These are phyloP conservation scores for Ophiostoma perfectum DNA, from an alignment of 2,329 filamentous ascomycete genomes.

Conservation along the genomic window DNA sequence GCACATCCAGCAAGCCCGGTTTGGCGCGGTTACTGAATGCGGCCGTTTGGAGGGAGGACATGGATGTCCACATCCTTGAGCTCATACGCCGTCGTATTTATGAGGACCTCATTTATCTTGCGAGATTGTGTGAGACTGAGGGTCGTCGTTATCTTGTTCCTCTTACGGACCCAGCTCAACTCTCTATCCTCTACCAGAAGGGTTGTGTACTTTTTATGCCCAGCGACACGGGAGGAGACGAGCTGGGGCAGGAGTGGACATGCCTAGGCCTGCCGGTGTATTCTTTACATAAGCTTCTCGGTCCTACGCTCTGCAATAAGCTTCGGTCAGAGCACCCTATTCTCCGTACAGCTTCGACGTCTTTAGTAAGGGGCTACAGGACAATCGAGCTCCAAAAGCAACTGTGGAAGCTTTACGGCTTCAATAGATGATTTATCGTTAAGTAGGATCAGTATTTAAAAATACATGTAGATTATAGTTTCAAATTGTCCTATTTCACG, in stretches of 20 bases:
- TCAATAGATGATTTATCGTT: background rate
- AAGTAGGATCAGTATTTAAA: too few relatives aligned
- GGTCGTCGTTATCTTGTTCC: slow-evolving; percentile 39
- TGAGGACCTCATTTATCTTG: slow-evolving; percentile 42
- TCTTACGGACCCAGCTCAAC: slow-evolving; percentile 29
- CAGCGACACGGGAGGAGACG: background rate
- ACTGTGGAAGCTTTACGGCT: slow-evolving; percentile 15
- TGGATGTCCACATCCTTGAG: slow-evolving; percentile 49
- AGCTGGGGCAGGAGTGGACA: background rate
- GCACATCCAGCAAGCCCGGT: background rate
- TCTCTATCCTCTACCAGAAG: slow-evolving; percentile 1
- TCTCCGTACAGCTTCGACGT: background rate
- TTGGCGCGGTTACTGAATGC: slow-evolving; percentile 13
- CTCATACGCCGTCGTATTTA: slow-evolving; percentile 45
- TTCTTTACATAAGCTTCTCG: background rate
- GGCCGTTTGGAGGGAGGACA: slow-evolving; percentile 49
- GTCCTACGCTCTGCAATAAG: background rate
- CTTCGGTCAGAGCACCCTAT: background rate
- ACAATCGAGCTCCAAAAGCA: slow-evolving; percentile 10
- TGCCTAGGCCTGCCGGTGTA: background rate
- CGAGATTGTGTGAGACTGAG: slow-evolving; percentile 30
- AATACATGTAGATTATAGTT: too few relatives aligned
- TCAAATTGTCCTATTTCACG: too few relatives aligned
- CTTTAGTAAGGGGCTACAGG: slow-evolving; percentile 14
- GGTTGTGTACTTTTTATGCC: slow-evolving; percentile 21